Evolutionary conservation across 2,329 filamentous ascomycete genomes (phyloP), one percentile per base, ranked within the genome.

Genomic region (Fusarium neocosmosporiellum): DNA sequence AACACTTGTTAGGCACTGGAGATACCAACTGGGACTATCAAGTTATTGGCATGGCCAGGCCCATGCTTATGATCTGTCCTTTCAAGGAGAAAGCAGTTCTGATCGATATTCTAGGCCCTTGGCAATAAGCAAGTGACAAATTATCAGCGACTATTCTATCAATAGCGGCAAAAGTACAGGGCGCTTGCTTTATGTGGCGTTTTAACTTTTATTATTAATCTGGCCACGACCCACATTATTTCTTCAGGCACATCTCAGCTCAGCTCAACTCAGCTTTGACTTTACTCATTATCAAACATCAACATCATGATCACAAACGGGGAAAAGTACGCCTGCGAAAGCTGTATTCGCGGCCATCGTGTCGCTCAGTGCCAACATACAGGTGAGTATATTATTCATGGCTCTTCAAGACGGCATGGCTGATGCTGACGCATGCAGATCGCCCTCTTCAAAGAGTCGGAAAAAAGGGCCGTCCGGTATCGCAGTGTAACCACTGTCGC

Each of bases 401-500:
- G 4, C 7, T 10, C 4, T 31, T 43, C 18, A 31, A 46, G 8
- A 4, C 8, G 7, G 9, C 6, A 29, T 8, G 10, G 6, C 31
- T 46, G 18, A 31, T 53, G 11, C 7, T 53, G 6, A 53, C 27
- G 10, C 46, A 7, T 53, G n/a, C 36, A 73, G 71, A 73, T 22
- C 71, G 71, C 14, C 69, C 71, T 1, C 71, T 73, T 31, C 69
- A 65, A 31, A 59, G 7, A 13, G 66, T 73, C 41, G 46, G 66
- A n/a, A 61, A 37, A 55, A 72, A 73, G 43, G 71, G 71, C 50
- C 69, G 71, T 4, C 71, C 71, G 10, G 61, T 73, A 7, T 70
- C 71, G 14, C 71, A 73, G 18, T 73, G 71, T 13, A 54, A 34
- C 18, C 71, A 73, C 46, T 73, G 71, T 29, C 70, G 71, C 16